Conservation (phyloP, 2,329 filamentous ascomycete species). For the Trichoderma sp. region DNA sequence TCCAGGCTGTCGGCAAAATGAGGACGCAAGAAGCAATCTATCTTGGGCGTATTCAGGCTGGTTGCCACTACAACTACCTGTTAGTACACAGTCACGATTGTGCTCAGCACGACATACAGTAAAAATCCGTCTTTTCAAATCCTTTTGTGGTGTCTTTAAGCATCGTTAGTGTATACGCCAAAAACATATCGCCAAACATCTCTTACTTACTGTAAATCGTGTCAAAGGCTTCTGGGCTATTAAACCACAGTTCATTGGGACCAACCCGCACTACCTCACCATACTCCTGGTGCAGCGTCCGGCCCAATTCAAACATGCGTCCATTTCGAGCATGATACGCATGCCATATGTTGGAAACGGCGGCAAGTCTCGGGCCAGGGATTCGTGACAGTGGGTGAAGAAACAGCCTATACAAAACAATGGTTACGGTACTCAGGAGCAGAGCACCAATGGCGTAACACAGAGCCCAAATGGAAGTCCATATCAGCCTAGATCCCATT, state of each 20-base stretch:
- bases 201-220: slow-evolving; percentile 44
- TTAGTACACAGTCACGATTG: not conserved
- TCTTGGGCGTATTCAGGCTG: slow-evolving; percentile 40
- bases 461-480: not conserved
- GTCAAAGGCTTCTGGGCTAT: slow-evolving; percentile 46
- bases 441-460: not conserved
- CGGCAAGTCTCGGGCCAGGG: slow-evolving; percentile 47
- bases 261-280: slow-evolving; percentile 52
- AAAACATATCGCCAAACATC: not conserved
- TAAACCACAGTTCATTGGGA: slow-evolving; percentile 53
- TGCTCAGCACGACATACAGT: slow-evolving; percentile 38
- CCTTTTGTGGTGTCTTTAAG: slow-evolving; percentile 43
- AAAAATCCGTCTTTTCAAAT: slow-evolving; percentile 52
- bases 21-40: slow-evolving; percentile 38
- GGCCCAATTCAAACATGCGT: slow-evolving; percentile 39
- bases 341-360: slow-evolving; percentile 48
- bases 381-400: slow-evolving; percentile 44
- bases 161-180: not conserved
- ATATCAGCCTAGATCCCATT: slow-evolving; percentile 15
- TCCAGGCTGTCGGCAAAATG: slow-evolving; percentile 46
- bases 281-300: slow-evolving; percentile 44
- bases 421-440: slow-evolving; percentile 16
- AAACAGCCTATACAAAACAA: slow-evolving; percentile 38
- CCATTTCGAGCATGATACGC: slow-evolving; percentile 46
- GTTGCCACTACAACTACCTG: slow-evolving; percentile 40